Base-by-base conservation (phyloP, 2,329 filamentous ascomycete species). In the Dryadomyces quercus-mongolicae region DNA sequence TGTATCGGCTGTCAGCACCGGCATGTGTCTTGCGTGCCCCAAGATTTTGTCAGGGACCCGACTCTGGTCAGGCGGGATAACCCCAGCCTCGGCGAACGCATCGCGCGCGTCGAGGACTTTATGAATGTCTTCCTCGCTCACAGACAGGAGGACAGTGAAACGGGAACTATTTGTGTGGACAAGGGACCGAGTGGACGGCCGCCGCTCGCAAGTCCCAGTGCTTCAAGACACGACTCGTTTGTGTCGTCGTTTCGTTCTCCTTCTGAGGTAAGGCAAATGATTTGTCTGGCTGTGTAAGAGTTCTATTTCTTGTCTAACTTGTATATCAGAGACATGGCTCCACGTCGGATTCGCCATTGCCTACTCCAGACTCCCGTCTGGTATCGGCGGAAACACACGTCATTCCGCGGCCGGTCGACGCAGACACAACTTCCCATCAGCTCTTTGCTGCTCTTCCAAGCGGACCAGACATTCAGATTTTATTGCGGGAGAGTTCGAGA, bases 1-100 rank as follows among this genome's bases (percentile, higher is more conserved):
- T 80, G 77, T 56, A 64, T 70, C 44, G 69, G 68, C 5, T 81
- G 77, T 58, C 64, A 67, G 22, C 62, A 69, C 7, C 70, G 76
- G 1, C 66, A 68, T 0, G 64, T 67, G 1, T 57, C 57, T 40
- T 78, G 76, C 52, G 60, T 75, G 25, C 67, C 71, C 54, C 77
- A 80, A 57, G 74, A 77, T 46, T 68, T 70, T 21, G 65, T 66
- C 3, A 66, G 70, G n/a, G 63, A 64, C 21, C 43, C 51, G 18
- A 43, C 55, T 2, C 48, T 53, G 25, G 44, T 36, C 25, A 52
- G 38, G 55, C 79, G 56, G 71, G 21, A 25, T 9, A 55, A 18
- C 55, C 56, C 56, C 46, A 46, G 49, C 22, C 40, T 58, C 13
- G 48, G 55, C 18, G 51, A 58, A 55, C 59, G 43, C 25, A 47